Percentiles rank a stretch among this genome's conserved stretches.
Conservation (phyloP, 495 filamentous ascomycete genomes). For the Glonium stellatum region DNA sequence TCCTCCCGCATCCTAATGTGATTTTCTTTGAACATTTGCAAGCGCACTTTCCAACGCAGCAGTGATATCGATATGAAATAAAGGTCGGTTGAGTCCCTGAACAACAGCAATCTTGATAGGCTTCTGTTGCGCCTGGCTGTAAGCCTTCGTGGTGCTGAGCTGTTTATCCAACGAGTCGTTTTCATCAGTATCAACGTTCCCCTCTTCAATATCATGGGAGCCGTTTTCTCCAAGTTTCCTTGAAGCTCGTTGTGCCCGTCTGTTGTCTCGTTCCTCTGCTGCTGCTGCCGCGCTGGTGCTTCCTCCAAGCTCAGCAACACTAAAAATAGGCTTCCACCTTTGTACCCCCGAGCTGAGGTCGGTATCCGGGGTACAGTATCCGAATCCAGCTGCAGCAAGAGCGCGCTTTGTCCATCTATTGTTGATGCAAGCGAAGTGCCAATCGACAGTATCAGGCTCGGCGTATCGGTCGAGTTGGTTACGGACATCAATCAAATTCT, state of each 20-base stretch:
- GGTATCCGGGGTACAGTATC: constrained; percentile 61
- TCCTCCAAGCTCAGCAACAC: constrained; percentile 82
- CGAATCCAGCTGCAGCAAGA: constrained; percentile 86
- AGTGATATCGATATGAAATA: constrained; percentile 93
- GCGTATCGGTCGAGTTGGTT: constrained; percentile 93
- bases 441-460: constrained; percentile 77
- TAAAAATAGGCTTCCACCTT: constrained; percentile 95
- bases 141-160: constrained; percentile 42
- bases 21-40: constrained; percentile 57
- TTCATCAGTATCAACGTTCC: constrained; percentile 16
- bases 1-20: constrained; percentile 9
- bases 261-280: constrained; percentile 41
- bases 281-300: constrained; percentile 58
- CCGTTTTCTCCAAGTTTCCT: constrained; percentile 16
- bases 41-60: constrained; percentile 87
- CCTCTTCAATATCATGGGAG: constrained; percentile 29
- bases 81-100: constrained; percentile 76
- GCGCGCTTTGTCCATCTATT: constrained; percentile 98
- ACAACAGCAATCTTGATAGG: constrained; percentile 55
- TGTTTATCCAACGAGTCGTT: constrained; percentile 40
- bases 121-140: constrained; percentile 22
- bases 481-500: constrained; percentile 93
- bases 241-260: constrained; percentile 14
- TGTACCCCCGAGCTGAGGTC: constrained; percentile 43
- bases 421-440: constrained; percentile 92